Percentiles rank a stretch among this genome's conserved stretches.
phyloP scores from a whole-genome alignment of 805 yeast genomes.

The Candida maris region DNA sequence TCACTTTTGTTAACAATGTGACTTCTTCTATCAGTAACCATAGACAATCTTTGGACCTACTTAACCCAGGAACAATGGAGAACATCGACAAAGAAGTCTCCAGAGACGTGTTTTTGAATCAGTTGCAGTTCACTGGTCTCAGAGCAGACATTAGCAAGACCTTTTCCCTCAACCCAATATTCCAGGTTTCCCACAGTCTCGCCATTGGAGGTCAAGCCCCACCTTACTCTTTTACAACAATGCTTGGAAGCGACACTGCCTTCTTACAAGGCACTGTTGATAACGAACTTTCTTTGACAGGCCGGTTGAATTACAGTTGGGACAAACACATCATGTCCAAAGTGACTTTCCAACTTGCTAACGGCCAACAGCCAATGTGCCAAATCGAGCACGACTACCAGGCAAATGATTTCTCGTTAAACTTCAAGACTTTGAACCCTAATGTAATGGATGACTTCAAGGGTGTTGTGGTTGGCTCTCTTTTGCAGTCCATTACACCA shows the following conservation, averaged over 20 bases:
- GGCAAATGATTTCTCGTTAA: slow-evolving; percentile 82
- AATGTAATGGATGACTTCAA: slow-evolving; percentile 71
- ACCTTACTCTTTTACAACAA: slow-evolving; percentile 85
- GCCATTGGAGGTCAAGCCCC: slow-evolving; percentile 86
- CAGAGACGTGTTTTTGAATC: slow-evolving; percentile 86
- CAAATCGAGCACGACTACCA: slow-evolving; percentile 96
- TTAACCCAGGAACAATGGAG: slow-evolving; percentile 94
- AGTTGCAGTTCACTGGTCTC: slow-evolving; percentile 89
- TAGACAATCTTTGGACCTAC: slow-evolving; percentile 74
- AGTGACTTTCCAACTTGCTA: slow-evolving; percentile 81
- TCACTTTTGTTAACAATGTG: slow-evolving; percentile 72
- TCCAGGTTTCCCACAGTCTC: slow-evolving; percentile 94
- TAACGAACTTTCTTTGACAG: slow-evolving; percentile 78
- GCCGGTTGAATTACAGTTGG: slow-evolving; percentile 92
- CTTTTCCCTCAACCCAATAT: slow-evolving; percentile 85
- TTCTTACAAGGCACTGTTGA: slow-evolving; percentile 92
- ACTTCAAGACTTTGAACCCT: slow-evolving; percentile 90
- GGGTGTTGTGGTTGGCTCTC: slow-evolving; percentile 90
- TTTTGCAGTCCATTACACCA: slow-evolving; percentile 84
- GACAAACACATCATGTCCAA: slow-evolving; percentile 71
- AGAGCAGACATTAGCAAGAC: slow-evolving; percentile 96
- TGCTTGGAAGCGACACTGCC: slow-evolving; percentile 80
- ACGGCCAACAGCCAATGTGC: slow-evolving; percentile 87
- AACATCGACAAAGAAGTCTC: slow-evolving; percentile 90
- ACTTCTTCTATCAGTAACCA: slow-evolving; percentile 70